These are phyloP conservation scores for Boeremia exigua DNA, from an alignment of 2,329 filamentous ascomycete genomes.

Conservation along the genomic window DNA sequence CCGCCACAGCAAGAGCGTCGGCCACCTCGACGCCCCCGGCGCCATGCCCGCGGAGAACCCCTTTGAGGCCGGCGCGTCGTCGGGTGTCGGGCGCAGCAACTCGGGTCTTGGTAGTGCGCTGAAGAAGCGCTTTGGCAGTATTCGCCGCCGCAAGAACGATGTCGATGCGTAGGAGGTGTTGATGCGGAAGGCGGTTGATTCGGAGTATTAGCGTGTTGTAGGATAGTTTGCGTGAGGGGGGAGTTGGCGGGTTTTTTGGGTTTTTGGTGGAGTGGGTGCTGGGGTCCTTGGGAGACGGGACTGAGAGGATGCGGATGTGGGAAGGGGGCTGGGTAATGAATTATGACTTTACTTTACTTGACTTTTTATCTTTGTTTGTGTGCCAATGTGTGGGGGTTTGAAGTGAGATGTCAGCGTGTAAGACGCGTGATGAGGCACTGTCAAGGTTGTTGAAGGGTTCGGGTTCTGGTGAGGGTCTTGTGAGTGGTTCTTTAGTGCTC, in stretches of 20 bases:
- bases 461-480: too few species aligned
- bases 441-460: too few species aligned
- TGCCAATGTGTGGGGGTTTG: too few species aligned
- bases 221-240: not conserved
- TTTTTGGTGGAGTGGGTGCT: not conserved
- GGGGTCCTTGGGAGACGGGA: too few species aligned
- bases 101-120: conserved; percentile 47
- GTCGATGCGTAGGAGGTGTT: conserved; percentile 27
- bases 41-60: conserved; percentile 33
- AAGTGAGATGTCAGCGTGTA: too few species aligned
- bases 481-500: too few species aligned
- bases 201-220: conserved; percentile 9
- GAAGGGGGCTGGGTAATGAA: too few species aligned
- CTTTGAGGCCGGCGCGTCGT: conserved; percentile 35
- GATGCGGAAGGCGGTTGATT: not conserved
- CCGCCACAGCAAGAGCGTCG: conserved; percentile 46
- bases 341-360: too few species aligned
- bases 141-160: conserved; percentile 47
- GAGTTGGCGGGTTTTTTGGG: conserved; percentile 1
- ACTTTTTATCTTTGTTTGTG: too few species aligned
- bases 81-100: conserved; percentile 41
- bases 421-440: too few species aligned
- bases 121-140: conserved; percentile 56
- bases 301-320: too few species aligned
- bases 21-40: conserved; percentile 36